These are phyloP conservation scores for Odontarrhena argentea DNA, from an alignment of 345 rosid genomes.

Conservation along the genomic window DNA sequence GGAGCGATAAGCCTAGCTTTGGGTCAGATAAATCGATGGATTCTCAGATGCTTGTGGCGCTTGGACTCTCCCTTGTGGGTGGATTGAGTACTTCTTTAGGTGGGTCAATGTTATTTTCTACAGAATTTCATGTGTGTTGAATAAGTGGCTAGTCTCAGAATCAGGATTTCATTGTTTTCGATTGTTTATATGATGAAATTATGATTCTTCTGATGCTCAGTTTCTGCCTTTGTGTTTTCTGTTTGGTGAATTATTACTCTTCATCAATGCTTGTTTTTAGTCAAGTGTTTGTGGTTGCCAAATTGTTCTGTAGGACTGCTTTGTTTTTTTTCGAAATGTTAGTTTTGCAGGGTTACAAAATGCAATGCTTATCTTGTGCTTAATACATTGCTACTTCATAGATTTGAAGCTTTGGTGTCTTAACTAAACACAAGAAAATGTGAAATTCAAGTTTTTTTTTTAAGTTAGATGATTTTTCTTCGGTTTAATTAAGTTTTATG, in stretches of 20 bases:
- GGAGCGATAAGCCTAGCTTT: conserved; percentile 4
- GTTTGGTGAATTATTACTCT: background rate
- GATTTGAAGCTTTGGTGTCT: conserved; percentile 8
- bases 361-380: conserved; percentile 3
- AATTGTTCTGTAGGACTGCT: background rate
- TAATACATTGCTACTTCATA: conserved; percentile 1
- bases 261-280: conserved; percentile 3
- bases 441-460: conserved; percentile 8
- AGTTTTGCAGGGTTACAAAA: background rate
- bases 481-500: conserved; percentile 23
- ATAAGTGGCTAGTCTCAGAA: background rate
- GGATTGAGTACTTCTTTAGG: conserved; percentile 77
- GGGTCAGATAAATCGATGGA: conserved; percentile 55
- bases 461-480: conserved; percentile 22
- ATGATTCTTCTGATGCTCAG: conserved; percentile 6
- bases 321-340: background rate
- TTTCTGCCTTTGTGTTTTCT: background rate
- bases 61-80: conserved; percentile 64
- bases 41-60: conserved; percentile 69
- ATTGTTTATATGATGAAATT: background rate
- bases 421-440: background rate
- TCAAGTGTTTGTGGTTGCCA: background rate
- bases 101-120: conserved; percentile 27
- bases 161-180: background rate
- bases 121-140: background rate